Conservation (phyloP, 2,329 filamentous ascomycete species). For the Lecanicillium sp. region DNA sequence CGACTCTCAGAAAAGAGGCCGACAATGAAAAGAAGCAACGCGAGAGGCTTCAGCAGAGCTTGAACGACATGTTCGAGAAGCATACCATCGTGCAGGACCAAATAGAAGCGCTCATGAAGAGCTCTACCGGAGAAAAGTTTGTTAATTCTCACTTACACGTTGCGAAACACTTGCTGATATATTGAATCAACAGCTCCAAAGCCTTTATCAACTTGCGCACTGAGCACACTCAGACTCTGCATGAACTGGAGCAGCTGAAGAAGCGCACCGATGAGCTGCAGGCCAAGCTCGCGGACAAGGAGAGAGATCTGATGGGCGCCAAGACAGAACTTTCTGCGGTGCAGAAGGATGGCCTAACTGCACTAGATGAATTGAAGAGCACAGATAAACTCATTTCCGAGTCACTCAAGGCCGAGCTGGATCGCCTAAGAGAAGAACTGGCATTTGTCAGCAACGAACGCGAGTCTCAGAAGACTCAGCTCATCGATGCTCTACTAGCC, state of each 20-base stretch:
- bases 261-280: slow-evolving; percentile 39
- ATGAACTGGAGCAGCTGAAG: slow-evolving; percentile 43
- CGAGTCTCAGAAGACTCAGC: slow-evolving; percentile 53
- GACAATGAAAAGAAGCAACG: slow-evolving; percentile 47
- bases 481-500: slow-evolving; percentile 53
- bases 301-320: slow-evolving; percentile 48
- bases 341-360: slow-evolving; percentile 47
- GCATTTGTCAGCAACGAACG: slow-evolving; percentile 44
- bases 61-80: slow-evolving; percentile 53
- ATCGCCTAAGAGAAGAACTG: slow-evolving; percentile 47
- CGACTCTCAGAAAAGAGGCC: slow-evolving; percentile 48
- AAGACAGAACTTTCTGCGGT: slow-evolving; percentile 50
- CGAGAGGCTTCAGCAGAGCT: slow-evolving; percentile 47
- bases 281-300: slow-evolving; percentile 44
- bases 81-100: slow-evolving; percentile 52
- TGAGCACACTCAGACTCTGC: slow-evolving; percentile 37
- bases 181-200: slow-evolving; percentile 42
- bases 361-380: slow-evolving; percentile 52
- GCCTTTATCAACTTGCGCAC: slow-evolving; percentile 47
- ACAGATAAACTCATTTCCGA: slow-evolving; percentile 53
- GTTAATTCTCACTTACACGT: slow-evolving; percentile 27
- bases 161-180: slow-evolving; percentile 23
- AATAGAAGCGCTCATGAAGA: slow-evolving; percentile 47
- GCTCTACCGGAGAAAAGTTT: slow-evolving; percentile 50
- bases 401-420: slow-evolving; percentile 53